These are phyloP conservation scores for Globisporangium apiculatum DNA, from an alignment of 352 stramenopile species.

Conservation along the genomic window DNA sequence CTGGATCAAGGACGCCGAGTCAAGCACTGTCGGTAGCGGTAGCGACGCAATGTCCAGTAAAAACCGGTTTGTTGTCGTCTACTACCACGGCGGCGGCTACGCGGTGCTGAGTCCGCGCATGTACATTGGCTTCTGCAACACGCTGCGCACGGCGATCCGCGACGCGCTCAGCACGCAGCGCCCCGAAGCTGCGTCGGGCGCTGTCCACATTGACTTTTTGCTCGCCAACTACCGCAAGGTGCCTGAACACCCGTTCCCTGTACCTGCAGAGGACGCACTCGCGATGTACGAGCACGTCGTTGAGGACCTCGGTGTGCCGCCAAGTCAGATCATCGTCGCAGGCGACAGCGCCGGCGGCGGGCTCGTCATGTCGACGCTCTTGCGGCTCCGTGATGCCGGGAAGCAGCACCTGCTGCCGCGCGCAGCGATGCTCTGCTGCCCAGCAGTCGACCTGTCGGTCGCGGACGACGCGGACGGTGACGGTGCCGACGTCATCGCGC, in stretches of 20 bases:
- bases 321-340: conserved; percentile 31
- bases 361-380: conserved; percentile 36
- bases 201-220: conserved; percentile 25
- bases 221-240: conserved; percentile 48
- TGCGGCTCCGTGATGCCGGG: conserved; percentile 20
- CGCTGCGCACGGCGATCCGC: background rate
- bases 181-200: background rate
- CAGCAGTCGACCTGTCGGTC: background rate
- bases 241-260: conserved; percentile 32
- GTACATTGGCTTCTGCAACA: conserved; percentile 25
- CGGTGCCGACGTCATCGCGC: background rate
- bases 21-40: background rate
- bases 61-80: conserved; percentile 27
- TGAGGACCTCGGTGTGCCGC: conserved; percentile 16
- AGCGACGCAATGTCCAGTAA: too few relatives aligned
- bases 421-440: conserved; percentile 26
- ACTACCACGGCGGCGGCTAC: conserved; percentile 38
- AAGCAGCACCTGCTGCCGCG: conserved; percentile 17
- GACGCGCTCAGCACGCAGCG: background rate
- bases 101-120: conserved; percentile 27
- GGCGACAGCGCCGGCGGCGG: conserved; percentile 41
- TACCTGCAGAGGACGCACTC: conserved; percentile 26
- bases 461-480: conserved; percentile 16
- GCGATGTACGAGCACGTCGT: conserved; percentile 35
- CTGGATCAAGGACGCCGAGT: conserved; percentile 18